phyloP scores from a whole-genome alignment of 768 basidiomycete species.

The Amanita exitialis region DNA sequence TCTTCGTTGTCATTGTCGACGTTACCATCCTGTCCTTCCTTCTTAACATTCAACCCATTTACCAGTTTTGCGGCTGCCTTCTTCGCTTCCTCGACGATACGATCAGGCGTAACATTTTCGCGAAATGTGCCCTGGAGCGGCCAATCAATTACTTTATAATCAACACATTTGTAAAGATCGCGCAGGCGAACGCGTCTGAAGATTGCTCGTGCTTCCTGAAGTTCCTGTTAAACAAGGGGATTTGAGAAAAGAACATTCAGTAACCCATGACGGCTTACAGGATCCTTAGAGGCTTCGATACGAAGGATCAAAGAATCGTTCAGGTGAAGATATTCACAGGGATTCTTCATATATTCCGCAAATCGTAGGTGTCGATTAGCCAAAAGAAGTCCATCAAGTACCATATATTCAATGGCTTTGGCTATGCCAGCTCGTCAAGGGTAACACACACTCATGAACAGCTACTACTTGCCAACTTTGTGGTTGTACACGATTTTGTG shows the following conservation, averaged over 20 bases:
- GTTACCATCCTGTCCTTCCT: conserved; percentile 9
- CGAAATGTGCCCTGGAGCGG: conserved; percentile 23
- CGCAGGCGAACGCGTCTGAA: conserved; percentile 52
- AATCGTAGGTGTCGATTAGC: conserved; percentile 62
- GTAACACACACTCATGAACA: background rate
- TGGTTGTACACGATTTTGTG: conserved; percentile 81
- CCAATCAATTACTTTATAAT: conserved; percentile 47
- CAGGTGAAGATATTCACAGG: conserved; percentile 49
- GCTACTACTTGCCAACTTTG: conserved; percentile 44
- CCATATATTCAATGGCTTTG: conserved; percentile 75
- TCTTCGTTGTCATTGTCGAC: conserved; percentile 13
- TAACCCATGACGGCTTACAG: conserved; percentile 24
- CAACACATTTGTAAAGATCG: conserved; percentile 62
- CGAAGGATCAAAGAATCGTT: conserved; percentile 57
- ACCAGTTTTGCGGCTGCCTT: conserved; percentile 12
- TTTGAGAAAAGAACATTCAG: background rate
- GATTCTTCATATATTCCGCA: conserved; percentile 43
- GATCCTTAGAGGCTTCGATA: conserved; percentile 45
- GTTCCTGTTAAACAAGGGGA: conserved; percentile 32
- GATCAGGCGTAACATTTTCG: conserved; percentile 26
- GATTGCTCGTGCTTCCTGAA: conserved; percentile 47
- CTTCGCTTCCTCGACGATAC: conserved; percentile 34
- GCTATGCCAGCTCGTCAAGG: conserved; percentile 27
- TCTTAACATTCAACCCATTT: background rate
- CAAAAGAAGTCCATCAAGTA: conserved; percentile 61